Conservation (phyloP, 2,329 filamentous ascomycete species). For the Clonostachys solani region DNA sequence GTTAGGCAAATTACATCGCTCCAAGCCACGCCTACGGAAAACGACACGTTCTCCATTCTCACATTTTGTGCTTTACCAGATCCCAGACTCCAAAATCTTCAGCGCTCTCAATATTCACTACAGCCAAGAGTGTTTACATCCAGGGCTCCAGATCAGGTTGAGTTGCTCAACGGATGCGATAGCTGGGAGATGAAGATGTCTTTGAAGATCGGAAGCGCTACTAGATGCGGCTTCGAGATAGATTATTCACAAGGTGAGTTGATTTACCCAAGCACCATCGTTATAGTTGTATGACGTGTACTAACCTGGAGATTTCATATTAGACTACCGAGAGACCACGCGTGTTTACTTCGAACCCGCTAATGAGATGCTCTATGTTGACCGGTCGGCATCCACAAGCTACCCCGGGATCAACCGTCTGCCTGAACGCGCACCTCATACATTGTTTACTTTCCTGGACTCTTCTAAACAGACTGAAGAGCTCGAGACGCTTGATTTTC, state of each 20-base stretch:
- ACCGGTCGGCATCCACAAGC: conserved; percentile 23
- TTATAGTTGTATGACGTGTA: too few relatives aligned
- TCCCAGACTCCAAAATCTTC: conserved; percentile 11
- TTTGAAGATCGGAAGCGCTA: too few relatives aligned
- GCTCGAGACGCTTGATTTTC: conserved; percentile 12
- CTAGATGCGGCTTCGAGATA: too few relatives aligned
- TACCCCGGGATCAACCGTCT: conserved; percentile 20
- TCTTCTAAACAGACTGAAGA: conserved; percentile 1
- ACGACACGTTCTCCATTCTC: conserved; percentile 25
- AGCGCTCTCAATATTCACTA: conserved; percentile 12
- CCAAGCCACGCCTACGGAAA: conserved; percentile 10
- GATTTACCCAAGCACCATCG: too few relatives aligned
- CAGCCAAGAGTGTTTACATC: conserved; percentile 14
- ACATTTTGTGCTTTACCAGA: conserved; percentile 32
- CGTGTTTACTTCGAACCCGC: conserved; percentile 28
- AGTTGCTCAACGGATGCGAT: too few relatives aligned
- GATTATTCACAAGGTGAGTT: too few relatives aligned
- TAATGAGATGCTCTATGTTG: conserved; percentile 32
- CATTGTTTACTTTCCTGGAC: conserved; percentile 38
- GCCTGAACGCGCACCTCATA: conserved; percentile 25
- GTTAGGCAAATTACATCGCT: conserved; percentile 35
- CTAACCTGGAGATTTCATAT: too few relatives aligned
- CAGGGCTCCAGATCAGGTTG: too few relatives aligned
- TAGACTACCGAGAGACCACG: conserved; percentile 14
- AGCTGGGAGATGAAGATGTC: too few relatives aligned